Evolutionary conservation across 805 yeast species (phyloP), one percentile per base, ranked within the genome.

Genomic region (Cyberlindnera lachancei): DNA sequence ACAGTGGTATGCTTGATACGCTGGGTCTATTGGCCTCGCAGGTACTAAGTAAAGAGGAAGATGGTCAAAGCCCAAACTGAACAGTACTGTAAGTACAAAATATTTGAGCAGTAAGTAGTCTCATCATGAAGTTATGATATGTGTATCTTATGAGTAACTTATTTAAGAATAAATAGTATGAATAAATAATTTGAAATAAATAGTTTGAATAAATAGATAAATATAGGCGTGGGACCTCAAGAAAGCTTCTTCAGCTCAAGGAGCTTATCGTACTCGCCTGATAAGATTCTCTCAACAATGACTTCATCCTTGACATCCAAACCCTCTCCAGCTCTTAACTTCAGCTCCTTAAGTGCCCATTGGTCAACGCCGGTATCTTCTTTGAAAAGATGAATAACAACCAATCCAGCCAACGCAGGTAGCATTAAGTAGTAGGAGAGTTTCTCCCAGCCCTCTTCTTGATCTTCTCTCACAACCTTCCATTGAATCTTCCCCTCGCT

Each of bases 281-380:
- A 72, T 51, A 84, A 67, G 45, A 84, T 81, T 55, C 92, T 70
- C 46, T 86, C 90, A 44, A 85, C 77, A 40, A 84, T 79, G 49
- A 81, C 64, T 44, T 76, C 82, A 57, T 84, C 94, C 55, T 84
- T 72, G 53, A 71, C 73, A 52, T 68, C 68, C 41, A 73, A 64
- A 45, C 73, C 73, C 55, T 80, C 85, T 64, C 75, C 75, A 23
- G 73, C 75, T 66, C 94, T 79, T 55, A 79, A 68, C 49, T 83
- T 66, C 57, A 84, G 71, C 63, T 84, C 94, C 54, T 81, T 74
- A 54, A 74, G 73, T 25, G 94, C 94, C 95, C 95, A 84, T 48
- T 76, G 83, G 38, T 68, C 62, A 34, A 74, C 59, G 41, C 65
- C 66, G 36, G 68, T 70, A 37, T 68, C 70, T 31, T 66, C 60